Evolutionary conservation across 306 rosid species (phyloP).

Genomic region (Begonia masoniana): DNA sequence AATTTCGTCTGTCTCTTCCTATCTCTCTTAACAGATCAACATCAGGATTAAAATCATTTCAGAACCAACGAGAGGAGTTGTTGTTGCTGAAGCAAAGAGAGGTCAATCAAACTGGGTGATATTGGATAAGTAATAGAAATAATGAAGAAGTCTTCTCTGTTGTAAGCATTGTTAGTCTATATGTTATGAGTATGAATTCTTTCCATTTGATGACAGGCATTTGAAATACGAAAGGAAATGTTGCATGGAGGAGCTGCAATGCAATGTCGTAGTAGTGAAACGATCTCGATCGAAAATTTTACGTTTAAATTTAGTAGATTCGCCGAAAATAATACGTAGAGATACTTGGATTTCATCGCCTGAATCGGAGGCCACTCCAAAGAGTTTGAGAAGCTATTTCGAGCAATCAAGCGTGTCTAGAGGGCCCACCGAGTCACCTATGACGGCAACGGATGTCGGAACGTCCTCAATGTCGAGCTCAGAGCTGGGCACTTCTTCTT

Average conservation of each 20-base stretch:
- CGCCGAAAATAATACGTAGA: constrained; percentile 22
- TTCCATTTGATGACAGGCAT: constrained; percentile 28
- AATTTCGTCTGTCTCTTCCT: constrained; percentile 10
- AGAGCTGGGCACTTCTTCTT: constrained; percentile 55
- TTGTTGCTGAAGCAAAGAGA: constrained; percentile 82
- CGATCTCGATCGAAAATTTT: constrained; percentile 58
- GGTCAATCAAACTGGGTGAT: constrained; percentile 88
- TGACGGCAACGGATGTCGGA: constrained; percentile 76
- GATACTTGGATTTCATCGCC: constrained; percentile 16
- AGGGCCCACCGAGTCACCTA: constrained; percentile 62
- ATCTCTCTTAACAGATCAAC: constrained; percentile 41
- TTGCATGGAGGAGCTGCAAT: constrained; percentile 79
- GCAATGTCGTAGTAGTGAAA: constrained; percentile 75
- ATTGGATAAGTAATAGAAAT: constrained; percentile 65
- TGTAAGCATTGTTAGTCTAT: background rate
- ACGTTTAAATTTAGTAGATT: constrained; percentile 57
- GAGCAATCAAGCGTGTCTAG: constrained; percentile 24
- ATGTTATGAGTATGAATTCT: no score
- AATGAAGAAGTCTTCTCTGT: constrained; percentile 6
- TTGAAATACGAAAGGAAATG: constrained; percentile 58
- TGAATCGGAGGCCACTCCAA: constrained; percentile 22
- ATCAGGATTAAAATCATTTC: constrained; percentile 69
- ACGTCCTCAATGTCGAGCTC: constrained; percentile 87
- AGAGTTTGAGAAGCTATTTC: constrained; percentile 24
- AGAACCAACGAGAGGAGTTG: constrained; percentile 41